Base-by-base conservation (phyloP, 805 yeast genomes). In the Candida khao-thaluensis region DNA sequence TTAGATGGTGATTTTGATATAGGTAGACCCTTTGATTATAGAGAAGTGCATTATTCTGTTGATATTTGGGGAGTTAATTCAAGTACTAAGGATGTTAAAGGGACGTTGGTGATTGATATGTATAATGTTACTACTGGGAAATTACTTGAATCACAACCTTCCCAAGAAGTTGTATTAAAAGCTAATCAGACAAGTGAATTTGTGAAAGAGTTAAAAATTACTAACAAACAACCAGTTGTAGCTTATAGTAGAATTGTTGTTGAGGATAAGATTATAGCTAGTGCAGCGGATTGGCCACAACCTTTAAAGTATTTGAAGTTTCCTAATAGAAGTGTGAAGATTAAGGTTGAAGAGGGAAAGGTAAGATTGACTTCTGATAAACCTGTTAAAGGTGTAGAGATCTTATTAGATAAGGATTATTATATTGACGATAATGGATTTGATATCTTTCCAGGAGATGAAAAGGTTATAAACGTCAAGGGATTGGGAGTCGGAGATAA, bases 221-320 rank as follows among this genome's bases (percentile, higher is more conserved):
- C 44, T n/a, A 45, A 44, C 32, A 37, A 42, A 3, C 22, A 27
- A 5, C 51, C 49, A 7, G 43, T 47, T 5, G 57, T 55, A 5
- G 51, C 49, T 8, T 41, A 53, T 37, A 33, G 45, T 30, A 30
- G 49, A 10, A 28, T 53, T 10, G 48, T 49, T 3, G 31, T 11
- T 3, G 21, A 32, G 30, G n/a, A 30, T 3, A 24, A 48, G 1
- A 41, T 53, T 4, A 44, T 70, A 22, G 60, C 66, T 5, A 47
- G 62, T 30, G 59, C 64, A 6, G 54, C 60, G 5, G 74, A 72
- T 45, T 74, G 79, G 79, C 79, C 79, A 0, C 77, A 75, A 48
- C 74, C 74, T 4, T 48, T 71, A 31, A 71, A 71, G 42, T 58
- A 66, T 47, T 50, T 68, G 18, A 50, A 51, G 12, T 61, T 69